A percentile compares a stretch with the other conserved stretches of the same genome.
phyloP scores from a whole-genome alignment of 371 early-diverging fungal species.

The Phascolomyces articulosus region DNA sequence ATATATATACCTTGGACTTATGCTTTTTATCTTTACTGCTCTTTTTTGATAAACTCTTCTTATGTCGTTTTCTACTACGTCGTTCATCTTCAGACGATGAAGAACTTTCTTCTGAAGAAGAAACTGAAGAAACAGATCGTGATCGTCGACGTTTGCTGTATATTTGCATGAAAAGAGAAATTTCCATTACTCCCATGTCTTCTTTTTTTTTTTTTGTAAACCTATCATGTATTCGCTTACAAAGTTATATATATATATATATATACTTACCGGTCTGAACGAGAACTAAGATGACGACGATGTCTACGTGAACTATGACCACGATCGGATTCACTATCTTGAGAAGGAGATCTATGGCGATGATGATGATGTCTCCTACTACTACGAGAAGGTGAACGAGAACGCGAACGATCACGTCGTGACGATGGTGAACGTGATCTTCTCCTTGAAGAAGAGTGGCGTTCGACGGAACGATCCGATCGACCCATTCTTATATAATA shows the following conservation, averaged over 20 bases:
- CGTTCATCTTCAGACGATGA: slow-evolving; percentile 17
- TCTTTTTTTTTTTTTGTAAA: too few relatives aligned
- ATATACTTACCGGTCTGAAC: neutral
- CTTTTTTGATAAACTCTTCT: slow-evolving; percentile 19
- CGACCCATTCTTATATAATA: neutral
- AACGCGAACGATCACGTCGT: slow-evolving; percentile 8
- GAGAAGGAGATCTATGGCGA: slow-evolving; percentile 9
- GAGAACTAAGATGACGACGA: neutral
- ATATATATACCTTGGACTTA: slow-evolving; percentile 29
- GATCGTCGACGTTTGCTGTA: slow-evolving; percentile 17
- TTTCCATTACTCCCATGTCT: too few relatives aligned
- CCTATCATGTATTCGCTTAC: too few relatives aligned
- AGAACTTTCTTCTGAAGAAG: slow-evolving; percentile 4
- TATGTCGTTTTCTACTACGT: slow-evolving; percentile 13
- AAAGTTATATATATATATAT: too few relatives aligned
- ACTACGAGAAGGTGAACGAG: slow-evolving; percentile 4
- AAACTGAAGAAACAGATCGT: slow-evolving; percentile 7
- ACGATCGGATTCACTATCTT: slow-evolving; percentile 6
- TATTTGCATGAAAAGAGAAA: too few relatives aligned
- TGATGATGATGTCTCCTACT: slow-evolving; percentile 6
- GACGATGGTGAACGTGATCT: slow-evolving; percentile 8
- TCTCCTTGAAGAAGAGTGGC: slow-evolving; percentile 6
- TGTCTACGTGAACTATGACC: neutral
- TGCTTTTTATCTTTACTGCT: slow-evolving; percentile 27
- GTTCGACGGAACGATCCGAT: slow-evolving; percentile 14